Evolutionary conservation across 495 filamentous ascomycete species (phyloP).

Genomic region (Aspergillus funiculosus): DNA sequence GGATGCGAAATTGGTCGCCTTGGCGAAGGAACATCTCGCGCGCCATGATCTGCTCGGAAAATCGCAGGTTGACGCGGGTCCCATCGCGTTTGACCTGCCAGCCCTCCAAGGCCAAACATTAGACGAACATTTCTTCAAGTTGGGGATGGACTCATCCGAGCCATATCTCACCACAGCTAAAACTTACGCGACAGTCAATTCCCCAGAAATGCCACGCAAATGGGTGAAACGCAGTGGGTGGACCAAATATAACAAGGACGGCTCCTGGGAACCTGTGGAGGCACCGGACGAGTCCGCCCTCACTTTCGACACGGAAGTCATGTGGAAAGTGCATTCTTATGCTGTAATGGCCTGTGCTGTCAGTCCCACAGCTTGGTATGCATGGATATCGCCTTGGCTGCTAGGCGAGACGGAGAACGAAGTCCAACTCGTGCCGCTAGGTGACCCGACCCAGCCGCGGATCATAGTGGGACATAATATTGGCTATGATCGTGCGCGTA

Average conservation of each 20-base stretch:
- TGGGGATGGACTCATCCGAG: constrained; percentile 82
- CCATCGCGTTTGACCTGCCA: constrained; percentile 83
- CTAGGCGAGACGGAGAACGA: constrained; percentile 72
- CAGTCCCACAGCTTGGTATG: constrained; percentile 86
- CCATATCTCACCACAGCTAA: constrained; percentile 77
- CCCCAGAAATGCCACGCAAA: constrained; percentile 68
- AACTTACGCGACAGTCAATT: constrained; percentile 56
- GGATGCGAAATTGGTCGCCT: constrained; percentile 62
- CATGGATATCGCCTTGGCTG: constrained; percentile 95
- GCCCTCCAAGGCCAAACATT: constrained; percentile 69
- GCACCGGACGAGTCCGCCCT: constrained; percentile 75
- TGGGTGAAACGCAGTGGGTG: constrained; percentile 83
- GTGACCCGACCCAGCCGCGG: constrained; percentile 59
- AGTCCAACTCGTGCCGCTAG: constrained; percentile 79
- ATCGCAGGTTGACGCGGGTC: constrained; percentile 65
- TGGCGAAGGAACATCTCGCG: constrained; percentile 76
- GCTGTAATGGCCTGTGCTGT: constrained; percentile 95
- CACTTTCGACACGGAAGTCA: constrained; percentile 93
- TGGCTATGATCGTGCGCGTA: constrained; percentile 86
- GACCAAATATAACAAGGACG: constrained; percentile 84
- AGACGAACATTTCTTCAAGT: constrained; percentile 91
- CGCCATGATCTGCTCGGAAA: constrained; percentile 88
- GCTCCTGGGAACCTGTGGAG: constrained; percentile 61
- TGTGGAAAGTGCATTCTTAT: constrained; percentile 87
- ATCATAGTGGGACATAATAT: constrained; percentile 94